A percentile compares a stretch with the other conserved stretches of the same genome.
Conservation (phyloP, 129 eudicot genomes). For the Smallanthus sonchifolius region DNA sequence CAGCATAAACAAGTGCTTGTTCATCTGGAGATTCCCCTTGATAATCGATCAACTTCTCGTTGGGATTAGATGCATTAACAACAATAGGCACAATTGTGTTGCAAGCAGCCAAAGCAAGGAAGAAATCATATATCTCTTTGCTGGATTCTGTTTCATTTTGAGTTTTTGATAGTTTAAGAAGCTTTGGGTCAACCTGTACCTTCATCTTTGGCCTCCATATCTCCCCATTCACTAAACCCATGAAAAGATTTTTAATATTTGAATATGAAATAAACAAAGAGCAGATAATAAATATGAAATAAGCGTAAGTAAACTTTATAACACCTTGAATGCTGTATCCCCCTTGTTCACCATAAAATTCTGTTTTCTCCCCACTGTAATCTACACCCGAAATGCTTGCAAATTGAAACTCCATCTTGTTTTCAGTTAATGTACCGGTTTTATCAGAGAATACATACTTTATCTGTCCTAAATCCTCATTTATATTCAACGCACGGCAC, state of each 20-base stretch:
- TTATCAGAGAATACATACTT: constrained; percentile 91
- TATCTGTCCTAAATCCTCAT: constrained; percentile 96
- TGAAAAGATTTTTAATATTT: neutral
- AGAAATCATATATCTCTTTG: constrained; percentile 57
- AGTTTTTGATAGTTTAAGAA: constrained; percentile 41
- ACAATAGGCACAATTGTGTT: constrained; percentile 92
- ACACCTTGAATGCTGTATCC: constrained; percentile 64
- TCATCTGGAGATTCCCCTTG: constrained; percentile 99
- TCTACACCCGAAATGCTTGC: constrained; percentile 87
- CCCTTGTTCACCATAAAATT: constrained; percentile 34
- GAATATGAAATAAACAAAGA: neutral
- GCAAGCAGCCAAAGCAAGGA: constrained; percentile 95
- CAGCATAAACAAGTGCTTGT: constrained; percentile 96
- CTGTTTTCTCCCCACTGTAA: constrained; percentile 44
- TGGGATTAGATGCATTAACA: constrained; percentile 54
- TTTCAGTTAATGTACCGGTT: constrained; percentile 95
- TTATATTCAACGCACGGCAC: constrained; percentile 91
- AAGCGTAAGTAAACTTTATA: constrained; percentile 3
- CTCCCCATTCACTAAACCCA: constrained; percentile 59
- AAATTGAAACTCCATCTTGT: constrained; percentile 94
- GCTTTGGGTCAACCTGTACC: constrained; percentile 69
- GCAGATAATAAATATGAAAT: neutral
- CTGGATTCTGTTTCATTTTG: constrained; percentile 42
- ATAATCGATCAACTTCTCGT: constrained; percentile 68
- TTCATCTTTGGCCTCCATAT: constrained; percentile 78